These are phyloP conservation scores for Alternaria gansuensis DNA, from an alignment of 2,329 filamentous ascomycete species.

Conservation along the genomic window DNA sequence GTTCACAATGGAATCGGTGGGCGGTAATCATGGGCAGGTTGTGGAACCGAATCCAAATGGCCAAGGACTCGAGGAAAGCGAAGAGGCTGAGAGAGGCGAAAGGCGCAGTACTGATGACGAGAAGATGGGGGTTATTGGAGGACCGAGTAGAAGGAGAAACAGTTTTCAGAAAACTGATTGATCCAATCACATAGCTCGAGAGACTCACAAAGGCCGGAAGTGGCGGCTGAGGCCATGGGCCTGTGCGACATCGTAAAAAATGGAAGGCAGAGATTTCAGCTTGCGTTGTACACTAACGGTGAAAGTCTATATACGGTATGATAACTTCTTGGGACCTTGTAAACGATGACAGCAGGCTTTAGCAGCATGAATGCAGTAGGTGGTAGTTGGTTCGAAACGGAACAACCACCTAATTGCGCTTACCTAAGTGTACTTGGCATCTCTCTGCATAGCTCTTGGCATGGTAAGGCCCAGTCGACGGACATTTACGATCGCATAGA, in stretches of 20 bases:
- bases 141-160: not conserved
- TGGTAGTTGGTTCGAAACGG: not conserved
- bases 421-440: slow-evolving; percentile 4
- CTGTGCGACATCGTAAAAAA: not conserved
- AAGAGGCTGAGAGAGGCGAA: slow-evolving; percentile 36
- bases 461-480: not conserved
- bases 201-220: not conserved
- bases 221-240: not conserved
- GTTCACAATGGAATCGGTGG: slow-evolving; percentile 63
- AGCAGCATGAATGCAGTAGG: not conserved
- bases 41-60: slow-evolving; percentile 12
- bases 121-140: slow-evolving; percentile 15
- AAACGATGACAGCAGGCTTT: slow-evolving; percentile 1
- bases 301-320: not conserved
- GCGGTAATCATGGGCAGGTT: slow-evolving; percentile 56
- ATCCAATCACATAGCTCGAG: not conserved
- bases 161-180: slow-evolving; percentile 1
- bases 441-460: not conserved
- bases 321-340: not conserved
- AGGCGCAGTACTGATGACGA: slow-evolving; percentile 13
- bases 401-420: not conserved
- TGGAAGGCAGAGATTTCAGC: not conserved
- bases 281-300: not conserved
- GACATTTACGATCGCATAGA: not conserved
- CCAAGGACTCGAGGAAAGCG: slow-evolving; percentile 34